phyloP scores from a whole-genome alignment of 129 eudicot genomes.

The Rutidosis leptorrhynchoides region DNA sequence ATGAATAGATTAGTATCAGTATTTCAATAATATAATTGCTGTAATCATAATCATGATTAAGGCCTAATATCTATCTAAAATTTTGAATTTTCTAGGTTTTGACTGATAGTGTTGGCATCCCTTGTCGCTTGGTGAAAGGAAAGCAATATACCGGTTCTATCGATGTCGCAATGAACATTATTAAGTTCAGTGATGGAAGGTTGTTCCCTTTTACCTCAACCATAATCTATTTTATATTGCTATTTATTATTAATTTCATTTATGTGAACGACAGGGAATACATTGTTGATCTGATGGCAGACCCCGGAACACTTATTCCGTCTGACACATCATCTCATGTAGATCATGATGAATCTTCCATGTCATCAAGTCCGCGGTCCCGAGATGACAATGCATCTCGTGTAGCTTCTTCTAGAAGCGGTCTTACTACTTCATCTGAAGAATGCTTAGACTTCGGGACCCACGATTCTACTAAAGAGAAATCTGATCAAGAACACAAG shows the following conservation, averaged over 20 bases:
- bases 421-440: constrained; percentile 41
- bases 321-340: constrained; percentile 50
- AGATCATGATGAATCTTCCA: constrained; percentile 41
- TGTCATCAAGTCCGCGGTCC: constrained; percentile 39
- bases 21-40: not conserved
- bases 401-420: constrained; percentile 49
- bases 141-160: constrained; percentile 72
- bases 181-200: constrained; percentile 74
- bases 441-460: constrained; percentile 41
- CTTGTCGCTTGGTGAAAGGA: constrained; percentile 92
- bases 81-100: constrained; percentile 50
- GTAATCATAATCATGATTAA: not conserved
- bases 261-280: constrained; percentile 69
- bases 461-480: constrained; percentile 9
- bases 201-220: constrained; percentile 22
- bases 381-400: constrained; percentile 39
- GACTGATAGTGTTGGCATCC: constrained; percentile 87
- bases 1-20: not conserved
- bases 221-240: not conserved
- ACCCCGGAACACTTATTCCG: constrained; percentile 94
- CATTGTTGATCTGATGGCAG: constrained; percentile 93
- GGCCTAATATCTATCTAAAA: not conserved
- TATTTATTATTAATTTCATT: not conserved
- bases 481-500: constrained; percentile 16
- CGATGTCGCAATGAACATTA: constrained; percentile 77